Percentiles rank a stretch among this genome's conserved stretches.
Conservation (phyloP, 345 rosid species). For the Eucalyptus regnans region DNA sequence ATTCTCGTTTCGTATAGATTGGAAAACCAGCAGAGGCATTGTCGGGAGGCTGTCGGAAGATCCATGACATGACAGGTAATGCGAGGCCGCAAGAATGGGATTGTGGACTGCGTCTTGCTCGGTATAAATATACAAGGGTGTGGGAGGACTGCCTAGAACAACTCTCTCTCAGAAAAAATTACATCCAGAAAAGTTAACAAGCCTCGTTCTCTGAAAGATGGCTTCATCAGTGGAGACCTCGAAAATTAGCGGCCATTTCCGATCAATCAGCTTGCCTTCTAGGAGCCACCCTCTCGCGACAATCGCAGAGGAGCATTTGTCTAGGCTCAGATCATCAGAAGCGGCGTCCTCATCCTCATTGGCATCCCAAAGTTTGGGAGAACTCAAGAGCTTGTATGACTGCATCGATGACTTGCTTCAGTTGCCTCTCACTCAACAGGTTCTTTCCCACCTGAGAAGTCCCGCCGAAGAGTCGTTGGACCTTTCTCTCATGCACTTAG, state of each 20-base stretch:
- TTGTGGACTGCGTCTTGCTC: neutral
- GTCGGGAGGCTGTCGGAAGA: neutral
- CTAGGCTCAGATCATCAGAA: neutral
- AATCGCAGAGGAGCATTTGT: neutral
- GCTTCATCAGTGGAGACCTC: neutral
- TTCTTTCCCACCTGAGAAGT: neutral
- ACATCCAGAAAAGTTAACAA: neutral
- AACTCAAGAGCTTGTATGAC: neutral
- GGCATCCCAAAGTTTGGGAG: neutral
- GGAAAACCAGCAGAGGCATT: neutral
- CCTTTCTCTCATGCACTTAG: conserved; percentile 7
- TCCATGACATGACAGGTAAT: neutral
- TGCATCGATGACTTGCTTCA: conserved; percentile 4
- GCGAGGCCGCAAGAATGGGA: neutral
- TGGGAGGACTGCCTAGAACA: neutral
- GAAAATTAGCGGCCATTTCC: neutral
- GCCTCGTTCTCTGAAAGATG: neutral
- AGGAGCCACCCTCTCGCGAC: neutral
- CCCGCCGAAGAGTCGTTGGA: neutral
- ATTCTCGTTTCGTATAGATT: neutral
- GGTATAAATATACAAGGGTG: neutral
- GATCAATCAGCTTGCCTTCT: neutral
- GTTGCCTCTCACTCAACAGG: neutral
- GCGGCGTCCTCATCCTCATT: neutral
- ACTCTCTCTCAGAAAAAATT: neutral